Base-by-base conservation (phyloP, 2,329 filamentous ascomycete species). In the Nannizziopsis barbatae region DNA sequence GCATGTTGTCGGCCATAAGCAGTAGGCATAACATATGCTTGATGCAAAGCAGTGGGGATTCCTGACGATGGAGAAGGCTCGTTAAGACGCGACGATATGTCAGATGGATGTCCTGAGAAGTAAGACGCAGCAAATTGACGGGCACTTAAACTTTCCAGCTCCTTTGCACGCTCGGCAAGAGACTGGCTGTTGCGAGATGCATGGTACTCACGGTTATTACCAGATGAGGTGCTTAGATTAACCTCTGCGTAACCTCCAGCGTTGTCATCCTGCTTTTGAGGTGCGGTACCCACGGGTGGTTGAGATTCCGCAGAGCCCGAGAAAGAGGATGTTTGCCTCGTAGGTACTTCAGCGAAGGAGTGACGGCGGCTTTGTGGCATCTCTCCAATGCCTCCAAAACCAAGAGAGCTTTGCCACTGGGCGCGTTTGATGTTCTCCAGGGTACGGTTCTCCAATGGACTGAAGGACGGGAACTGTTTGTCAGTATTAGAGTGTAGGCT, bases 331-430 rank as follows among this genome's bases (percentile, higher is more conserved):
- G 60, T 58, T 45, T 73, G 68, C 37, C 71, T 65, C 32, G 71
- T 68, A 9, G 71, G 70, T 38, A 74, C 68, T 52, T 74, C 71
- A 22, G 71, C 71, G 50, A 74, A 73, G 12, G 71, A 74, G 56
- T 74, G 71, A 15, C 71, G 69, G 33, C 71, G 69, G 53, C 71
- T 74, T 53, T 74, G 71, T 27, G 71, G 65, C 18, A 67, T 60
- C 51, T 73, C 71, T 31, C 62, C 57, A 38, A 70, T 60, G 47
- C 68, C 61, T 20, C 69, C 68, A 56, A 74, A 74, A 10, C 69
- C 71, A 22, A 73, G 65, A 3, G 70, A 71, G 12, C 70, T 73
- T 52, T 73, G 71, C 71, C 71, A 74, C 48, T 74, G 70, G 38
- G 65, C 67, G 56, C 70, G 71, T 48, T 68, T 67, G 42, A 69